phyloP scores from a whole-genome alignment of 108 stramenopile genomes.

The Hondaea fermentalgiana region DNA sequence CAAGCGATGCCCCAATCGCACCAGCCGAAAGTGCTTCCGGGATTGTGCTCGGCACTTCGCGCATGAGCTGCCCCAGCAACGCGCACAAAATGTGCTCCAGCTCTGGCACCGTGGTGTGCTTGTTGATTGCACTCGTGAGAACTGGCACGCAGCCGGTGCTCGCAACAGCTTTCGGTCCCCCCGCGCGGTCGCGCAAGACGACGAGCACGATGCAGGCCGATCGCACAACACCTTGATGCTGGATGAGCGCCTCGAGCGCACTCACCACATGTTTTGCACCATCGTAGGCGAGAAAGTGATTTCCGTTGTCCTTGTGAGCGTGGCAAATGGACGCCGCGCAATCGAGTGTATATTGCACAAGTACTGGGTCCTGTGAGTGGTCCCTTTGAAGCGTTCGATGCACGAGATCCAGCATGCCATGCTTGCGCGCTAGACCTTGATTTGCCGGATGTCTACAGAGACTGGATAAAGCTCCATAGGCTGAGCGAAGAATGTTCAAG shows the following conservation, averaged over 20 bases:
- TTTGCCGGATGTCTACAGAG: not conserved
- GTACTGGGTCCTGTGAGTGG: not conserved
- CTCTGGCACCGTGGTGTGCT: not conserved
- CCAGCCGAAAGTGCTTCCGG: not conserved
- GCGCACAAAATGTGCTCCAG: constrained; percentile 4
- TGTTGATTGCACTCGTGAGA: not conserved
- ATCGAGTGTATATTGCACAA: constrained; percentile 10
- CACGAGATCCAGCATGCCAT: not conserved
- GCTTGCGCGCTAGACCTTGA: not conserved
- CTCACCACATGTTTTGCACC: not conserved
- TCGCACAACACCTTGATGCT: not conserved
- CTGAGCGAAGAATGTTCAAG: not conserved
- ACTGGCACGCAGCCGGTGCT: not conserved
- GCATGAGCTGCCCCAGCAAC: not conserved
- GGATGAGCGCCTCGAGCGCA: not conserved
- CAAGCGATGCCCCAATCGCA: not conserved
- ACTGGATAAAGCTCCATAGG: not conserved
- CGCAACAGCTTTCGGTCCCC: not conserved
- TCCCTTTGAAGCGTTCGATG: not conserved
- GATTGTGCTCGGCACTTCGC: not conserved
- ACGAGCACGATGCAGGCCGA: constrained; percentile 1
- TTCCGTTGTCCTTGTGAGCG: not conserved
- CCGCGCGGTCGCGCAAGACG: not conserved
- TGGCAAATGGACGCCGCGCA: not conserved
- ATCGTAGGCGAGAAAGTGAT: not conserved